Evolutionary conservation across 1,284 basidiomycete species (phyloP).

Genomic region (Pascua guehoae): DNA sequence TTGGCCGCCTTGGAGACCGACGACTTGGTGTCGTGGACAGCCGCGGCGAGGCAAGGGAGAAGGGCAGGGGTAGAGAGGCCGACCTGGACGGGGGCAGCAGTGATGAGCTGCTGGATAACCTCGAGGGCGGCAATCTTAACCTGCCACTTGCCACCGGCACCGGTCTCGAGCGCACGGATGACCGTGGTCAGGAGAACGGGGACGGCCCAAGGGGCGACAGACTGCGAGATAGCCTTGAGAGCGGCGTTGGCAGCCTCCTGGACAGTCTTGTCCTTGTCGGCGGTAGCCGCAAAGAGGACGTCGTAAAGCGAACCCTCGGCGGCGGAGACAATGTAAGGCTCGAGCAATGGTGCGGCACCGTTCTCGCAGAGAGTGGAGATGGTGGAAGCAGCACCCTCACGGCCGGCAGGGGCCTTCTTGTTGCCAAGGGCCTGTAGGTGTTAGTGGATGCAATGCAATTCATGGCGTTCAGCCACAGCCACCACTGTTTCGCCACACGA

Average conservation of each 20-base stretch:
- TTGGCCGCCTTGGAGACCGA: constrained; percentile 76
- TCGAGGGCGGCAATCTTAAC: constrained; percentile 87
- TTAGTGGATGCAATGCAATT: neutral
- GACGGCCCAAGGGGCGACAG: constrained; percentile 87
- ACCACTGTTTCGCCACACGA: neutral
- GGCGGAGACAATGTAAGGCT: constrained; percentile 82
- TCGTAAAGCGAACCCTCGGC: constrained; percentile 65
- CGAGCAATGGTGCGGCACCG: constrained; percentile 77
- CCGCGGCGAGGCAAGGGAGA: constrained; percentile 90
- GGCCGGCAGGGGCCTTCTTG: constrained; percentile 56
- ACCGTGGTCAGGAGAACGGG: constrained; percentile 81
- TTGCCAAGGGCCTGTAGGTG: constrained; percentile 52
- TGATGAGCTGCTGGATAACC: constrained; percentile 86
- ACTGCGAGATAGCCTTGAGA: constrained; percentile 70
- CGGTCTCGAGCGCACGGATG: constrained; percentile 74
- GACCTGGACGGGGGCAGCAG: constrained; percentile 76
- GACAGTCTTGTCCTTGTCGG: constrained; percentile 75
- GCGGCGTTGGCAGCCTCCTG: constrained; percentile 76
- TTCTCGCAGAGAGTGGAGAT: constrained; percentile 62
- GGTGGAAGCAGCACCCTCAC: constrained; percentile 46
- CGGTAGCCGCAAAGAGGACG: constrained; percentile 81
- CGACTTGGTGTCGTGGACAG: constrained; percentile 99
- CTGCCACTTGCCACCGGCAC: constrained; percentile 99
- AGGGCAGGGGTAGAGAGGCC: constrained; percentile 93
- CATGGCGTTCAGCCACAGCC: neutral